phyloP scores from a whole-genome alignment of 176 grass and related monocot genomes.

The Coix lacrymajobi region DNA sequence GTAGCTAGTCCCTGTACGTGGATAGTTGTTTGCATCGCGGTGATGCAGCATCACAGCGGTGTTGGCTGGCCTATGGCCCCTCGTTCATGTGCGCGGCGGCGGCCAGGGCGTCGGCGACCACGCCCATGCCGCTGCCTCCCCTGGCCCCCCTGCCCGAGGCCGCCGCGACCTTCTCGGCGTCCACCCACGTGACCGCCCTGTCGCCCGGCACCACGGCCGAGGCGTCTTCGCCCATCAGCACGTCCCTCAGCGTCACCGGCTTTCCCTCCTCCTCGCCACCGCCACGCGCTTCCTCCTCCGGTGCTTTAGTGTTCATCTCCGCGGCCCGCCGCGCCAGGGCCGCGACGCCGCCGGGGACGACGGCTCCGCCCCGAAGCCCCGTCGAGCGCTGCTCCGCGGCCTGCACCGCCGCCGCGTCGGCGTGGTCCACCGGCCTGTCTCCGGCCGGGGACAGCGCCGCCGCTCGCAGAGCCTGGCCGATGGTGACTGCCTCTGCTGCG shows the following conservation, averaged over 20 bases:
- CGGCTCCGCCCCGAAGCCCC: background rate
- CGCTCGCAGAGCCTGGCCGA: background rate
- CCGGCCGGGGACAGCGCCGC: background rate
- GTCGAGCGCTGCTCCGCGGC: background rate
- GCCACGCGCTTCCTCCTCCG: background rate
- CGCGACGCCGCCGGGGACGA: conserved; percentile 5
- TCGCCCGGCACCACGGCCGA: background rate
- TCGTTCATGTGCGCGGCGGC: conserved; percentile 39
- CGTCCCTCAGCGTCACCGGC: conserved; percentile 15
- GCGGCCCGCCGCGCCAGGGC: conserved; percentile 7
- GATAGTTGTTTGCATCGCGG: background rate
- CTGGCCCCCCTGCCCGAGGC: background rate
- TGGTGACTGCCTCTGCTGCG: too few relatives aligned
- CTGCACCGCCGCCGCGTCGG: conserved; percentile 7
- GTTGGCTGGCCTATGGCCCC: too few relatives aligned
- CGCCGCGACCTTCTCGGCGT: conserved; percentile 2
- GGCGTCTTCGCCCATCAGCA: background rate
- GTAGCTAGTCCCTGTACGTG: too few relatives aligned
- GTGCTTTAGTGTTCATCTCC: background rate
- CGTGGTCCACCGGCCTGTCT: background rate
- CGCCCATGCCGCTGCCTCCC: background rate
- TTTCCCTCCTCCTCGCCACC: background rate
- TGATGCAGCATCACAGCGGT: background rate
- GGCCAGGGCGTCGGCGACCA: conserved; percentile 16
- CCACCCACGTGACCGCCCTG: conserved; percentile 24